Evolutionary conservation across 257 asterid species (phyloP).

Genomic region (Vinca minor): DNA sequence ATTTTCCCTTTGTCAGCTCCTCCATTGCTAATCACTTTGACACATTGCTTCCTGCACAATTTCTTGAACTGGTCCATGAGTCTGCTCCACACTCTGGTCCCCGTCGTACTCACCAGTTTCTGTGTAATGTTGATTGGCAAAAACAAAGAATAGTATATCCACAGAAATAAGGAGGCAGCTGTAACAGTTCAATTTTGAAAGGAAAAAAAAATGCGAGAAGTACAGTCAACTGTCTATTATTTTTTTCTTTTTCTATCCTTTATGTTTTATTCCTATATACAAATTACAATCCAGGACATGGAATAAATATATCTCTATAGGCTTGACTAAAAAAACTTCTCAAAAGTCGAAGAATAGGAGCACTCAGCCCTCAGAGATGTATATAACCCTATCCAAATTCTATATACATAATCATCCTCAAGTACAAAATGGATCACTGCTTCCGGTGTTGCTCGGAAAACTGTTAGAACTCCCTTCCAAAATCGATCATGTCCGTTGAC

Average conservation of each 20-base stretch:
- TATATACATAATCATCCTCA: constrained; percentile 16
- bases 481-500: constrained; percentile 10
- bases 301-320: background rate
- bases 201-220: background rate
- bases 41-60: no score
- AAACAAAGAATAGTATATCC: no score
- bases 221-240: background rate
- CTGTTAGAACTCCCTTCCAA: constrained; percentile 9
- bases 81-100: no score
- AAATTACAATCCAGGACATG: constrained; percentile 4
- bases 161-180: no score
- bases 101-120: no score
- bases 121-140: no score
- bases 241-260: background rate
- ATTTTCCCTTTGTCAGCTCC: no score
- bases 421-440: constrained; percentile 7
- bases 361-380: constrained; percentile 10
- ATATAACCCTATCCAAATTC: background rate
- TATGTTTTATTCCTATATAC: constrained; percentile 5
- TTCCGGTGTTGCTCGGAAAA: background rate
- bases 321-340: background rate
- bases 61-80: no score
- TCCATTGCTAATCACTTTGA: no score
- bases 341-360: background rate
- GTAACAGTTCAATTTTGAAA: no score